Base-by-base conservation (phyloP, 1,284 basidiomycete species). In the Chondrostereum purpureum region DNA sequence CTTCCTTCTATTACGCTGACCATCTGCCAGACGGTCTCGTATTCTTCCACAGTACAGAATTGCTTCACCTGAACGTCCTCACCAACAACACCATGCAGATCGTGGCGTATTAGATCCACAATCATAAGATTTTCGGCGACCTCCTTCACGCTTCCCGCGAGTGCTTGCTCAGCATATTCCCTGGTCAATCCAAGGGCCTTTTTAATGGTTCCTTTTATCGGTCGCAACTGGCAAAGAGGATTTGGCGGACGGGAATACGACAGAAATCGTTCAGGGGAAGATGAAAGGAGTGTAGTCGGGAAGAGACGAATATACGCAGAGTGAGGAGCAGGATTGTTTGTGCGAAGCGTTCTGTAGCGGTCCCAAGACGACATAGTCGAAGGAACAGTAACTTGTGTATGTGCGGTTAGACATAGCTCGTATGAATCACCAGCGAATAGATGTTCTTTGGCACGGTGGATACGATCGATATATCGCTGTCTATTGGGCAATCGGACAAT, bases 121-220 rank as follows among this genome's bases (percentile, higher is more conserved):
- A 99, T 98, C 95, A 99, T 98, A 44, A 98, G 67, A 60, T 99
- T 99, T 67, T 98, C 95, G 0, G 94, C 95, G 1, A 95, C 81
- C 63, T 99, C 95, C 64, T 98, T 99, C 35, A 72, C 69, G 59
- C 90, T 93, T 4, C 80, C 81, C 17, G 75, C 70, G 22, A 99
- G 68, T 2, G 74, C 63, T 55, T 77, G 54, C 56, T 85, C 81
- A 6, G 86, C 86, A 27, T 75, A 68, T 23, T 72, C 73, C 8
- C 82, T 78, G 17, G 76, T 81, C 44, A 85, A 68, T 12, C 69
- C 72, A 12, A 77, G 75, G 4, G 67, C 75, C 59, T 88, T 88
- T 42, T 78, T 77, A 18, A 89, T 67, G 1, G 92, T 98, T 4
- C 95, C 95, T 60, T 98, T 99, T 66, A 99, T 98, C 1, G 94